A percentile compares a stretch with the other conserved stretches of the same genome.
Conservation (phyloP, 768 basidiomycete species). For the Megacollybia marginata region DNA sequence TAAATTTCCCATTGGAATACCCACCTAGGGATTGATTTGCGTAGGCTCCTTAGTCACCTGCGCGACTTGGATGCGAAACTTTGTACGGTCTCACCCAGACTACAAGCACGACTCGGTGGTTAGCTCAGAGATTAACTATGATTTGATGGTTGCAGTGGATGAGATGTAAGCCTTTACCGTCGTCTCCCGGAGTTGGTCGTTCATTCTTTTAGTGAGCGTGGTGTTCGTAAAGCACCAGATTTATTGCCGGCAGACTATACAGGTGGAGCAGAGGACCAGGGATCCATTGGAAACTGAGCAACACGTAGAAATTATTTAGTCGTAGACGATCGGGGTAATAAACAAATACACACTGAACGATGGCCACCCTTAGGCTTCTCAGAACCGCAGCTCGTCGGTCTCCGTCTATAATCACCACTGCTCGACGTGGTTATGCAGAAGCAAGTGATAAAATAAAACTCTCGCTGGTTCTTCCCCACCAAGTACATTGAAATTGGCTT, state of each 20-base stretch:
- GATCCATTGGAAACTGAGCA: too few relatives aligned
- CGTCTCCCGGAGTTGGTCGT: slow-evolving; percentile 1
- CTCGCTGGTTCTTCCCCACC: slow-evolving; percentile 90
- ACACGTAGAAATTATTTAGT: too few relatives aligned
- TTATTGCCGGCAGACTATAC: slow-evolving; percentile 58
- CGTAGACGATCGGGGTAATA: too few relatives aligned
- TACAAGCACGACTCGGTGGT: slow-evolving; percentile 95
- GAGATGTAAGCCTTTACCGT: slow-evolving; percentile 65
- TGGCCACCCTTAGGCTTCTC: slow-evolving; percentile 73
- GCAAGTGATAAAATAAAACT: slow-evolving; percentile 86
- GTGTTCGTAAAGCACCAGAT: slow-evolving; percentile 50
- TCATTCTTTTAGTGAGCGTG: slow-evolving; percentile 48
- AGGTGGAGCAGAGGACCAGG: slow-evolving; percentile 13
- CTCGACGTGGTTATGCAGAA: slow-evolving; percentile 87
- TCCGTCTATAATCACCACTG: slow-evolving; percentile 41
- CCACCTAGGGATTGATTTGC: not conserved
- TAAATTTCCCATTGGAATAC: slow-evolving; percentile 2
- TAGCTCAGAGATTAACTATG: slow-evolving; percentile 87
- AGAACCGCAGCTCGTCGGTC: slow-evolving; percentile 56
- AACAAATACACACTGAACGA: slow-evolving; percentile 19
- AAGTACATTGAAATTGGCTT: slow-evolving; percentile 46
- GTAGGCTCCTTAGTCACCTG: slow-evolving; percentile 65
- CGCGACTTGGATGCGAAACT: slow-evolving; percentile 90
- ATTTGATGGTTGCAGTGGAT: slow-evolving; percentile 82
- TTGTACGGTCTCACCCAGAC: slow-evolving; percentile 83